Base-by-base conservation (phyloP, 1,284 basidiomycete species). In the Somion occarium region DNA sequence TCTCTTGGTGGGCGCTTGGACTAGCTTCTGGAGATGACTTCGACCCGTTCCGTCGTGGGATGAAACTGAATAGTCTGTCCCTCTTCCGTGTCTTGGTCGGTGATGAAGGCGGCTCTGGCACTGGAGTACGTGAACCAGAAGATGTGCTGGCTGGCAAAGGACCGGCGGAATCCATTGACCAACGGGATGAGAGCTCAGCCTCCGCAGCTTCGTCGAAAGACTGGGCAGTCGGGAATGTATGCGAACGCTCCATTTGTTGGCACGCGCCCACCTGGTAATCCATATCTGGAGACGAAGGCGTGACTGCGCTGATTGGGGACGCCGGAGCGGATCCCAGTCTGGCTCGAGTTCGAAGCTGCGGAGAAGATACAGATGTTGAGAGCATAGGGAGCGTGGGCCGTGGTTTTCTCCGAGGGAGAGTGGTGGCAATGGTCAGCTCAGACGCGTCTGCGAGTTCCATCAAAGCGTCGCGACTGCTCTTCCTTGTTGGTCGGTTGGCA, bases 21-120 rank as follows among this genome's bases (percentile, higher is more conserved):
- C 23, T 54, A 55, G 25, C 55, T 53, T 55, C 55, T 56, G 49
- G 54, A 19, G 41, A 27, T 2, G 48, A 41, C 53, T 64, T 67
- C 47, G 65, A 53, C 61, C 60, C 11, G 65, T 56, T 22, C 64
- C 53, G 53, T 18, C 65, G 61, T 51, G 63, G 61, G 55, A 67
- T 65, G 56, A 67, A 63, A 54, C 64, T 65, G 23, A 67, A 54
- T 30, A 67, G 56, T 34, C 65, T 60, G 51, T 64, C 63, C 50
- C 65, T 61, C 54, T 59, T 63, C 39, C 55, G 57, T 3, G 53
- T 48, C 49, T 61, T 61, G 47, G 51, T 55, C 2, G 54, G 52
- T 48, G 59, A 56, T 45, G 58, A 50, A 13, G 59, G 53, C 47
- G 59, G 52, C 44, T 51, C 48, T 3, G 46, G 50, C n/a, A 23